phyloP scores from a whole-genome alignment of 768 basidiomycete species.

The Thelephora aurantiotincta region DNA sequence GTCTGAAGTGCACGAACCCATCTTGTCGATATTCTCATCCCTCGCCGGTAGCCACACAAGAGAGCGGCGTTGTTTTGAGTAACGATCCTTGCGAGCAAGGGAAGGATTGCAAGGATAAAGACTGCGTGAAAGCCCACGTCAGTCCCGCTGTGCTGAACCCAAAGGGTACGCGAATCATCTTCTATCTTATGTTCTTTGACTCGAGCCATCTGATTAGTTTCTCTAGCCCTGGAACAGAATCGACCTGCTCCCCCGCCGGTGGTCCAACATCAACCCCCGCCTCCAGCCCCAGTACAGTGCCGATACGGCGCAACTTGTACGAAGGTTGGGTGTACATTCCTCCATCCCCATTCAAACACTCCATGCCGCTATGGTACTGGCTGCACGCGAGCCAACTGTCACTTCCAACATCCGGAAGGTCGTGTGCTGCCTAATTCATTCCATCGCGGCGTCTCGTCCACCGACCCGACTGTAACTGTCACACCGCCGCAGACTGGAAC shows the following conservation, averaged over 20 bases:
- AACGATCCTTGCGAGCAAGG: slow-evolving; percentile 88
- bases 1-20: slow-evolving; percentile 79
- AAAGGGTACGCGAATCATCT: slow-evolving; percentile 29
- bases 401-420: slow-evolving; percentile 81
- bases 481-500: slow-evolving; percentile 50
- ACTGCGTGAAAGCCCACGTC: slow-evolving; percentile 84
- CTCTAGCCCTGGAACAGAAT: slow-evolving; percentile 14
- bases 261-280: slow-evolving; percentile 9
- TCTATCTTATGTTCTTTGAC: slow-evolving; percentile 1
- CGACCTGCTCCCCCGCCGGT: slow-evolving; percentile 22
- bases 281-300: slow-evolving; percentile 33
- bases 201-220: neutral
- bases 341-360: slow-evolving; percentile 23
- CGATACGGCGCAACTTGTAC: slow-evolving; percentile 81
- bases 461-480: slow-evolving; percentile 47
- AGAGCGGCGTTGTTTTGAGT: slow-evolving; percentile 89
- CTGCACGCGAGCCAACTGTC: slow-evolving; percentile 61
- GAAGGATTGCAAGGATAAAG: slow-evolving; percentile 82
- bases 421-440: slow-evolving; percentile 69
- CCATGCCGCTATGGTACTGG: slow-evolving; percentile 72
- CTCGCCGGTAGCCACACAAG: slow-evolving; percentile 89
- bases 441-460: slow-evolving; percentile 59
- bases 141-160: slow-evolving; percentile 72
- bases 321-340: slow-evolving; percentile 61
- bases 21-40: slow-evolving; percentile 90